Conservation (phyloP, 106 monocot genomes). For the Vanilla planifolia region DNA sequence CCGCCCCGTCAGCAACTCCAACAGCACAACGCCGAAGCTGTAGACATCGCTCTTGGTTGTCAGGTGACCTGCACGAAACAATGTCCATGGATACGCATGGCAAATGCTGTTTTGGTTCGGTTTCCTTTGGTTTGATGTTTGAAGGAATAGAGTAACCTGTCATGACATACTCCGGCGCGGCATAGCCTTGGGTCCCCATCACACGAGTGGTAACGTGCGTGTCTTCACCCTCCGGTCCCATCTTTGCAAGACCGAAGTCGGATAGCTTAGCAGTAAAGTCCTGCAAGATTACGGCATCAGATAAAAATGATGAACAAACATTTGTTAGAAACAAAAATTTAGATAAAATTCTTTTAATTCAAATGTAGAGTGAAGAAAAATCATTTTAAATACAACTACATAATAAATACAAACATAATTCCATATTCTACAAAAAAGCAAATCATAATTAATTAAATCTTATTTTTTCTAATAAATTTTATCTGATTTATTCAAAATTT, state of each 20-base stretch:
- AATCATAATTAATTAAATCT: too few relatives aligned
- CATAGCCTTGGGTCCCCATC: conserved; percentile 80
- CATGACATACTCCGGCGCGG: conserved; percentile 78
- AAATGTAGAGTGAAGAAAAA: too few relatives aligned
- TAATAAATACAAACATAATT: too few relatives aligned
- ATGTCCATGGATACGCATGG: conserved; percentile 28
- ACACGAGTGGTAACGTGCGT: conserved; percentile 69
- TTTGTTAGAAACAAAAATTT: too few relatives aligned
- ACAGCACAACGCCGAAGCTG: conserved; percentile 80
- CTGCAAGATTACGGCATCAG: conserved; percentile 12
- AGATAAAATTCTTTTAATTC: too few relatives aligned
- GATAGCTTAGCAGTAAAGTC: conserved; percentile 63
- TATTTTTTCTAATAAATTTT: too few relatives aligned
- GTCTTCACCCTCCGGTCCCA: conserved; percentile 67
- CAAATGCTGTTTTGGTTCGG: too few relatives aligned
- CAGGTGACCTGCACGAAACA: too few relatives aligned
- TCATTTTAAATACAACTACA: too few relatives aligned
- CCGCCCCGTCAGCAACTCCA: conserved; percentile 73
- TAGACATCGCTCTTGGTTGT: conserved; percentile 83
- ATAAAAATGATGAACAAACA: background rate
- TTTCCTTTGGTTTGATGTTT: background rate
- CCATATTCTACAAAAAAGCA: too few relatives aligned
- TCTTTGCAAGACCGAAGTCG: conserved; percentile 72
- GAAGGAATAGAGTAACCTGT: too few relatives aligned
- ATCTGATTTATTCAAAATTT: too few relatives aligned